These are phyloP conservation scores for Neurospora sp. DNA, from an alignment of 495 filamentous ascomycete species.

Conservation along the genomic window DNA sequence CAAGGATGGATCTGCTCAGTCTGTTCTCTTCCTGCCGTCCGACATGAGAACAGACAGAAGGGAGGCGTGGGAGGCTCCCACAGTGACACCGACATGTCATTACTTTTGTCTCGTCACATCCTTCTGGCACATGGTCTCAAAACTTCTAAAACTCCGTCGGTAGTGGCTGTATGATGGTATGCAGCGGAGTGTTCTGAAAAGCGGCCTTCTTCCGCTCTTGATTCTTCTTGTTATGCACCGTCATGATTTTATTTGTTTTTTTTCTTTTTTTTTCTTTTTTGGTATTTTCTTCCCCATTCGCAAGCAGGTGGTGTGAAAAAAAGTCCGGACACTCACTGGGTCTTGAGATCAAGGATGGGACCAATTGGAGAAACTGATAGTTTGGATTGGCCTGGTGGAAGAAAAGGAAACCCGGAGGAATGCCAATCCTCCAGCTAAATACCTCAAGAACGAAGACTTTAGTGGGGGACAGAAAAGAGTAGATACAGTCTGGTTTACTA, in stretches of 20 bases:
- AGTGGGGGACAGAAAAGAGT: no score
- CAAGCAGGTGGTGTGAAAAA: neutral
- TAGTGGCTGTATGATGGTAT: neutral
- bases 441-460: no score
- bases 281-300: neutral
- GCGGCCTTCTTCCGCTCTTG: neutral
- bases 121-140: neutral
- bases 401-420: no score
- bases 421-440: no score
- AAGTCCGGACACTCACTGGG: no score
- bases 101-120: neutral
- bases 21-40: neutral
- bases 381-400: no score
- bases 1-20: neutral
- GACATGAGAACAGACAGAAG: neutral
- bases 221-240: neutral
- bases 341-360: no score
- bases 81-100: neutral
- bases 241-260: neutral
- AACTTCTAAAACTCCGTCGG: neutral
- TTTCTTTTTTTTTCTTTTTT: neutral
- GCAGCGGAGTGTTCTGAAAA: neutral
- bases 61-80: neutral
- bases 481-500: no score
- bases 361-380: no score